Base-by-base conservation (phyloP, 1,139 yeast species). In the Citeromyces hawaiiensis region DNA sequence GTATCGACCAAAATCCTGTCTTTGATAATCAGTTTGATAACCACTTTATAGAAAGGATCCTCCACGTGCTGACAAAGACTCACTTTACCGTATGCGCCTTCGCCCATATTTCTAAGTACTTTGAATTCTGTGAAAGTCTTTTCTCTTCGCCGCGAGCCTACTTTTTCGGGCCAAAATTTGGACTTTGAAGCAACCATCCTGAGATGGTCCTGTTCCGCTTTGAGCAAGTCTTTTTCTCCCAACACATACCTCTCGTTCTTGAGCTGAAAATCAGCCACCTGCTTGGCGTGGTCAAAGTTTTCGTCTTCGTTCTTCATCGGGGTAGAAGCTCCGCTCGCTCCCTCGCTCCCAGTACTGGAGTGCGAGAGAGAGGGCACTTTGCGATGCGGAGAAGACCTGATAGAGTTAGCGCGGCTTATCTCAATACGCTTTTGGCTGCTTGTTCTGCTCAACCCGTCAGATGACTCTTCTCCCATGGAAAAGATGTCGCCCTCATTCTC, bases 21-120 rank as follows among this genome's bases (percentile, higher is more conserved):
- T 53, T 91, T 91, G 53, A 85, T 83, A 38, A 91, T 91, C 49
- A 94, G 78, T 57, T 91, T 91, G 46, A 91, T 72, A 11, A 88
- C 87, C 32, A 87, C 78, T 44, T 69, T 72, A 53, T 83, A 80
- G 9, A 60, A 59, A 0, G 73, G 70, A 46, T 78, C 87, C 18
- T 68, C 66, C 37, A 70, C 72, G 51, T 82, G 83, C 52, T 72
- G 72, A 8, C 87, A 95, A 30, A 87, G 65, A 16, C 82, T 78
- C 17, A 91, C 98, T 52, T 85, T 83, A 13, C 97, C 97, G 53
- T 88, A 91, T 0, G 97, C 96, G 36, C 98, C 98, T 56, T 83
- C 94, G 1, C 98, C 98, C 77, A 91, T 74, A 45, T 79, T 76
- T 53, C 83, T 81, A 36, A 85, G 42, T 1, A 83, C 71, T 3